A percentile compares a stretch with the other conserved stretches of the same genome.
phyloP scores from a whole-genome alignment of 306 rosid genomes.

The Glycine soja region DNA sequence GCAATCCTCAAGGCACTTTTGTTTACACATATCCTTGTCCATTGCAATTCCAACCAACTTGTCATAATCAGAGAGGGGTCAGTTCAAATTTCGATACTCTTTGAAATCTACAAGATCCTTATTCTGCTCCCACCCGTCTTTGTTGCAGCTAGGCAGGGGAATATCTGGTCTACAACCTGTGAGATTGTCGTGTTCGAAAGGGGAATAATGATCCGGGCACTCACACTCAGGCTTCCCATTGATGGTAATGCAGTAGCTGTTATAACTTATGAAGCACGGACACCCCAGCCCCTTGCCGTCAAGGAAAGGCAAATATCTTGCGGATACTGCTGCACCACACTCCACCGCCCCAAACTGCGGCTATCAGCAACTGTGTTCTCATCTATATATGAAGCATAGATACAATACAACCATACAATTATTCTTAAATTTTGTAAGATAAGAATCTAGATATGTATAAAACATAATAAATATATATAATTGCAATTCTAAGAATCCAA shows the following conservation, averaged over 20 bases:
- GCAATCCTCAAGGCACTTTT: constrained; percentile 21
- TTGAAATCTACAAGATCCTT: not conserved
- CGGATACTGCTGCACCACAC: constrained; percentile 18
- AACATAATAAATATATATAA: not conserved
- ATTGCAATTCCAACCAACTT: not conserved
- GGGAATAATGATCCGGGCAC: constrained; percentile 45
- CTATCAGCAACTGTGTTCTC: not conserved
- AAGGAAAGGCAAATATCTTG: constrained; percentile 36
- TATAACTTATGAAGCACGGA: too few species aligned
- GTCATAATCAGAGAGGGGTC: constrained; percentile 41
- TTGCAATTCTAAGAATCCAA: not conserved
- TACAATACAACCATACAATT: not conserved
- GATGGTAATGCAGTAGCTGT: constrained; percentile 6
- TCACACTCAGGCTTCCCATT: constrained; percentile 19
- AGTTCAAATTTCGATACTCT: not conserved
- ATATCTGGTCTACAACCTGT: constrained; percentile 51
- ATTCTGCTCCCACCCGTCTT: constrained; percentile 33
- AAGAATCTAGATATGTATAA: not conserved
- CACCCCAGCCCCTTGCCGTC: too few species aligned
- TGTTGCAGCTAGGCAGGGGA: constrained; percentile 32
- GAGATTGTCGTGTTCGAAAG: constrained; percentile 17
- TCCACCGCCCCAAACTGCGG: constrained; percentile 19
- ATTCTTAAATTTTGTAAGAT: not conserved
- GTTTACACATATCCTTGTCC: constrained; percentile 14
- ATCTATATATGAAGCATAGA: not conserved